Evolutionary conservation across 441 rosid species (phyloP).

Genomic region (Erodium texanum): DNA sequence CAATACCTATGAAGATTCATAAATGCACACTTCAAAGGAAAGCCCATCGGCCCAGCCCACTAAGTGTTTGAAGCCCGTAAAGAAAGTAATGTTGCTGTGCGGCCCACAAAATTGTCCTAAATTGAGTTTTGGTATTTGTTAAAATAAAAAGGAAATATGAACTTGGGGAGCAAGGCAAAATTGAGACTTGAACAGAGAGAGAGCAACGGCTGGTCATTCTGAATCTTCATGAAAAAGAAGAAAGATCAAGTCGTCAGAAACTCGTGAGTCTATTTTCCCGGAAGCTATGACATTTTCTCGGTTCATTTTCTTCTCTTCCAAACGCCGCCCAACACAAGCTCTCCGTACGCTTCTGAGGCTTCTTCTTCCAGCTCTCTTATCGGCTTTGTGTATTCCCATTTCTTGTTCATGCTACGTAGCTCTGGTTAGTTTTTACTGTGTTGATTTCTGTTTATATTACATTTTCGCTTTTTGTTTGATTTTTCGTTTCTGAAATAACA

Average conservation of each 20-base stretch:
- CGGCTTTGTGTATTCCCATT: background rate
- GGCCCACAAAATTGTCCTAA: too few species aligned
- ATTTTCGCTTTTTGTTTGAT: background rate
- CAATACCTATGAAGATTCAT: too few species aligned
- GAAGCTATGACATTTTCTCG: conserved; percentile 37
- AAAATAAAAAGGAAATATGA: background rate
- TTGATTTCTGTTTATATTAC: background rate
- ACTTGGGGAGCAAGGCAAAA: background rate
- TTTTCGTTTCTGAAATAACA: background rate
- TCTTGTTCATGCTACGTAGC: background rate
- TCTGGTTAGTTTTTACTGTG: background rate
- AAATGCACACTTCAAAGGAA: too few species aligned
- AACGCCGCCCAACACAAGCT: conserved; percentile 26
- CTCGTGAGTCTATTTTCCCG: background rate
- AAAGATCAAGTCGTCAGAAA: background rate
- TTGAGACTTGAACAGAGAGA: background rate
- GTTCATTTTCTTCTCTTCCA: conserved; percentile 38
- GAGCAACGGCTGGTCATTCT: background rate
- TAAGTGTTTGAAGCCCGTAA: too few species aligned
- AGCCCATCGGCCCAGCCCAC: too few species aligned
- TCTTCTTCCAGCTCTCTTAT: conserved; percentile 16
- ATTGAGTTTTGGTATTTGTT: too few species aligned
- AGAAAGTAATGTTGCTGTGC: too few species aligned
- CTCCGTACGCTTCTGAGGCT: conserved; percentile 39
- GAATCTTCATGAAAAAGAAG: background rate